Conservation (phyloP, 257 asterid genomes). For the Fraxinus americana region DNA sequence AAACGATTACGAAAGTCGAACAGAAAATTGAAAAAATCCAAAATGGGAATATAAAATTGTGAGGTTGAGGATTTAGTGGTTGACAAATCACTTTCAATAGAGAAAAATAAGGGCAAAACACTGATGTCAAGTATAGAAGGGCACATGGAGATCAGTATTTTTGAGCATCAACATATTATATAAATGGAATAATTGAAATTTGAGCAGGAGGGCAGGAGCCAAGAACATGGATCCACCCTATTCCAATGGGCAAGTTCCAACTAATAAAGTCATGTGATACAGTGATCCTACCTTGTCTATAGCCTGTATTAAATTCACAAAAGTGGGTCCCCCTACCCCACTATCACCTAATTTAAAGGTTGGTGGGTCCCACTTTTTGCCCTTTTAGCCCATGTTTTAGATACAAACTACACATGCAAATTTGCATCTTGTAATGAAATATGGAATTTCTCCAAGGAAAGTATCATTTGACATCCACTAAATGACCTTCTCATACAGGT, state of each 20-base stretch:
- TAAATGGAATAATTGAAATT: not conserved
- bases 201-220: constrained; percentile 25
- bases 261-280: constrained; percentile 65
- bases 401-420: not conserved
- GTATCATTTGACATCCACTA: constrained; percentile 21
- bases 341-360: constrained; percentile 22
- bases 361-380: constrained; percentile 23
- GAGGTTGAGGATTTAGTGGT: constrained; percentile 32
- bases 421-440: constrained; percentile 9
- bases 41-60: constrained; percentile 3
- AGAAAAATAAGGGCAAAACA: constrained; percentile 24
- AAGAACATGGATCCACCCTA: constrained; percentile 66
- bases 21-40: not conserved
- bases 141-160: constrained; percentile 65
- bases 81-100: constrained; percentile 59
- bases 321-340: constrained; percentile 37
- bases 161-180: constrained; percentile 8
- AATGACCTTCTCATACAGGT: not conserved
- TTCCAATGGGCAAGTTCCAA: constrained; percentile 55
- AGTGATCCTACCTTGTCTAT: constrained; percentile 46
- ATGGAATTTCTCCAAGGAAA: constrained; percentile 22
- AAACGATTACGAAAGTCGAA: not conserved
- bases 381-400: not conserved
- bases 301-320: constrained; percentile 28
- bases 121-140: constrained; percentile 46